Base-by-base conservation (phyloP, 352 stramenopile genomes). In the Phytophthora citricola region DNA sequence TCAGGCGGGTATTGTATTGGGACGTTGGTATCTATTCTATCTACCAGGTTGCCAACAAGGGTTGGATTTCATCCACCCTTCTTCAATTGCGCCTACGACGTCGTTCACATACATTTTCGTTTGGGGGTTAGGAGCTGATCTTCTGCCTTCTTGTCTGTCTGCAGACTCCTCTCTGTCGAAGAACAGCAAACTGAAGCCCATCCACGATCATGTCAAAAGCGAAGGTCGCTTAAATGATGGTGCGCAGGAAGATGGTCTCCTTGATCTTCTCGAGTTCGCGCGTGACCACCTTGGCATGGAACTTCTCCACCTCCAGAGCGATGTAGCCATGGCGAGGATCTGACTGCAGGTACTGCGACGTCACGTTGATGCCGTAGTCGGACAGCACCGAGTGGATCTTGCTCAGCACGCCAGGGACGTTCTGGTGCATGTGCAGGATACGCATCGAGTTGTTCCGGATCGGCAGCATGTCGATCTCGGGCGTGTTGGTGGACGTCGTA, bases 341-440 rank as follows among this genome's bases (percentile, higher is more conserved):
- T 15, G 86, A 94, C 67, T 93, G 84, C 52, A 94, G 58, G 70
- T 93, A 92, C 73, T 94, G 86, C 60, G 86, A 92, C 50, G 83
- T 94, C 70, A 93, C 86, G 63, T 94, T 94, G 59, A 94, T 85
- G 66, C 84, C 86, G 57, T 91, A 92, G 69, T 94, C 83, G 8
- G 81, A 91, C 44, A 94, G 70, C 34, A 92, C 86, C 29, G 84
- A 81, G 74, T 94, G 86, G 55, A 94, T 93, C 82, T 94, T 94
- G 81, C 75, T 86, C 43, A 94, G 66, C 53, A 94, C 86, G n/a
- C 86, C 86, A 7, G 86, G 86, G 20, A 94, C 86, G 52, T 94
- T 94, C 54, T 92, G 81, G 69, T 94, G 86, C 79, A 94, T 91
- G 76, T 94, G 86, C 53, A 94, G 65, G 54, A 94, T 94, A 24